Evolutionary conservation across 1,139 yeast genomes (phyloP).

Genomic region (Wickerhamomyces sp.): DNA sequence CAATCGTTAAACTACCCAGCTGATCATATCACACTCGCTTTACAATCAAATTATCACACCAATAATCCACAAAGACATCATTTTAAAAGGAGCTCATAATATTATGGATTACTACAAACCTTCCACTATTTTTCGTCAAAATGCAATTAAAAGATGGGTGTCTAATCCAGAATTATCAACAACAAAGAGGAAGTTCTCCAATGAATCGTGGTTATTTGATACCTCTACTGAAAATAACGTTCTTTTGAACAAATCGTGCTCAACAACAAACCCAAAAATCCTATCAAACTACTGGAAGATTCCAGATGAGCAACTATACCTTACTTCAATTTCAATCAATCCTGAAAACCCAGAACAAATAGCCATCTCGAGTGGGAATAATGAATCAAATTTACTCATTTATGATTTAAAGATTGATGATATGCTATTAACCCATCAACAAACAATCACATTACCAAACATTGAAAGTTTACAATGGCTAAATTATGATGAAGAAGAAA

Average conservation of each 20-base stretch:
- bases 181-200: constrained; percentile 11
- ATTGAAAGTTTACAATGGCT: constrained; percentile 67
- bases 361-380: constrained; percentile 62
- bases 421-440: constrained; percentile 58
- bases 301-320: constrained; percentile 52
- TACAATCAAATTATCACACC: no score
- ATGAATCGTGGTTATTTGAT: constrained; percentile 19
- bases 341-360: constrained; percentile 40
- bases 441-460: constrained; percentile 66
- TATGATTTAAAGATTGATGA: constrained; percentile 48
- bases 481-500: constrained; percentile 25
- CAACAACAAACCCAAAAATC: constrained; percentile 38
- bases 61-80: no score
- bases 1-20: no score
- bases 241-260: constrained; percentile 35
- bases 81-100: no score
- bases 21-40: no score
- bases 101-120: constrained; percentile 21
- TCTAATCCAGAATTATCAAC: constrained; percentile 6
- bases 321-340: constrained; percentile 53
- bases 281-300: constrained; percentile 68
- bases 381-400: constrained; percentile 54
- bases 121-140: constrained; percentile 20
- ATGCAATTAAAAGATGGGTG: constrained; percentile 18
- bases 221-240: constrained; percentile 1